Evolutionary conservation across 495 filamentous ascomycete genomes (phyloP).

Genomic region (Thermochaetoides thermophila): DNA sequence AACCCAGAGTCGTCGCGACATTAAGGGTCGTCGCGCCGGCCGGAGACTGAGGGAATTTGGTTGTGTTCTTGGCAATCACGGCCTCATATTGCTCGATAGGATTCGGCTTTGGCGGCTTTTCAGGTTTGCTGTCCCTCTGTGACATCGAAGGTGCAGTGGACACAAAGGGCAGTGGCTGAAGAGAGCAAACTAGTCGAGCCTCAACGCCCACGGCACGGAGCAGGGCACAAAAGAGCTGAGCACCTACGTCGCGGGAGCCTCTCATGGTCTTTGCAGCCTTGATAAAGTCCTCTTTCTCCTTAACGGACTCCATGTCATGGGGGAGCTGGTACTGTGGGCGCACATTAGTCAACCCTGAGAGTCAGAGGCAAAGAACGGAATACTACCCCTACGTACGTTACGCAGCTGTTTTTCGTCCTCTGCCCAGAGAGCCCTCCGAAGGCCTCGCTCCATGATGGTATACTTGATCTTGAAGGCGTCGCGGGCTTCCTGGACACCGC

Average conservation of each 20-base stretch:
- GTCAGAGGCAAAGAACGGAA: constrained; percentile 6
- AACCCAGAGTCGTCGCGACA: constrained; percentile 25
- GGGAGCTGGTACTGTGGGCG: constrained; percentile 33
- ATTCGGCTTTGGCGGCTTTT: constrained; percentile 10
- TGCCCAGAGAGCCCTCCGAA: constrained; percentile 57
- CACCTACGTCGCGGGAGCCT: constrained; percentile 79
- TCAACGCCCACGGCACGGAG: constrained; percentile 65
- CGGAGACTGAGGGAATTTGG: constrained; percentile 6
- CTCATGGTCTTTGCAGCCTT: constrained; percentile 45
- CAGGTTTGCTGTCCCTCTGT: constrained; percentile 27
- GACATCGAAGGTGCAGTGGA: constrained; percentile 34
- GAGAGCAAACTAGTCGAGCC: constrained; percentile 80
- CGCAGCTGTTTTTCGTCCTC: constrained; percentile 45
- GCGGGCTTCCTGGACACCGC: constrained; percentile 56
- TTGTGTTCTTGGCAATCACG: constrained; percentile 20
- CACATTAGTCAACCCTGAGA: constrained; percentile 12
- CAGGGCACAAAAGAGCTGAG: constrained; percentile 79
- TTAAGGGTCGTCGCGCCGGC: constrained; percentile 10
- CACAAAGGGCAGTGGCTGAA: constrained; percentile 67
- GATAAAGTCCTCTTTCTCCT: constrained; percentile 56
- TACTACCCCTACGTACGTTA: constrained; percentile 36
- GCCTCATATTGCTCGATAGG: constrained; percentile 19
- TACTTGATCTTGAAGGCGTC: constrained; percentile 55
- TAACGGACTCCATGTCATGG: constrained; percentile 33
- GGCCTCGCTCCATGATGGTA: constrained; percentile 50